Evolutionary conservation across 1,139 yeast species (phyloP).

Genomic region (Scheffersomyces titani): DNA sequence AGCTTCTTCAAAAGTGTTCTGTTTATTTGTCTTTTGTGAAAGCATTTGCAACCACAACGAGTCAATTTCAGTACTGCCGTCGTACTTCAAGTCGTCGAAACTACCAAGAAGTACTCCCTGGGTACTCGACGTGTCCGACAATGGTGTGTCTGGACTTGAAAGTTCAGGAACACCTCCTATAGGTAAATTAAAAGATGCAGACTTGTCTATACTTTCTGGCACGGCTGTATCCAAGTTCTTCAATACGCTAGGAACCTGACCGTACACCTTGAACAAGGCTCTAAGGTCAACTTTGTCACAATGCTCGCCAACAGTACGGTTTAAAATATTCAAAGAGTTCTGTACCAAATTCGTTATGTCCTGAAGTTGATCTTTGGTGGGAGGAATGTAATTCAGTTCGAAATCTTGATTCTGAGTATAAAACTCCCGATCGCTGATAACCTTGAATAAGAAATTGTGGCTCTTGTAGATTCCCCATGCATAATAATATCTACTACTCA

Average conservation of each 20-base stretch:
- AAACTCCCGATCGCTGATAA: conserved; percentile 9
- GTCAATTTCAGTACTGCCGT: conserved; percentile 6
- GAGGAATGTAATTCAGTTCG: background rate
- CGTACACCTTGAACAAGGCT: background rate
- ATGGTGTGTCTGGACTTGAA: background rate
- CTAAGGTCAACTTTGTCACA: background rate
- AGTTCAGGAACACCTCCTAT: background rate
- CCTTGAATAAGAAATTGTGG: conserved; percentile 7
- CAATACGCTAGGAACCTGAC: background rate
- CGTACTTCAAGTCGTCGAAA: conserved; percentile 6
- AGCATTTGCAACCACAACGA: conserved; percentile 9
- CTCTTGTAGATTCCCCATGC: conserved; percentile 12
- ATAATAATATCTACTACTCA: conserved; percentile 10
- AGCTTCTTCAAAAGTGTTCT: conserved; percentile 4
- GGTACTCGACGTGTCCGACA: background rate
- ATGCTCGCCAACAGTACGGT: background rate
- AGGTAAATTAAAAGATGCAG: background rate
- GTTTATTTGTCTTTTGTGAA: conserved; percentile 2
- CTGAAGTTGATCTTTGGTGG: background rate
- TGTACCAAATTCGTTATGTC: background rate
- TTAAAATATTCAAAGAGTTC: background rate
- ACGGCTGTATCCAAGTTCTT: background rate
- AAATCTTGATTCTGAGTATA: background rate
- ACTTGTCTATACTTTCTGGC: background rate
- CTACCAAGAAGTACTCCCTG: conserved; percentile 1